Evolutionary conservation across 2,329 filamentous ascomycete species (phyloP), one percentile per base, ranked within the genome.

Genomic region (Ascochyta lentis): DNA sequence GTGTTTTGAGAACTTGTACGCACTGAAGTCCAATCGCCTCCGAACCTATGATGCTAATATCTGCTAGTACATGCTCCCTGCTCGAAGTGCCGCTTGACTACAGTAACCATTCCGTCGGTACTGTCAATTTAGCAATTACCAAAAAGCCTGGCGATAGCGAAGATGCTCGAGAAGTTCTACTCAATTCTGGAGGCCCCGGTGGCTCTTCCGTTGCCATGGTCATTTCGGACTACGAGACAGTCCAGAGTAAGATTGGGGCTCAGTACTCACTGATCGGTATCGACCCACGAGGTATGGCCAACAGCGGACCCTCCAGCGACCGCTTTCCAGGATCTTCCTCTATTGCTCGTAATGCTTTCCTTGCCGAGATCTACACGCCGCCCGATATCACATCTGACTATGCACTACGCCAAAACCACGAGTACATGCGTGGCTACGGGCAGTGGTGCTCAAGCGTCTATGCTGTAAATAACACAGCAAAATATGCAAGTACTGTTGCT

Each of bases 181-280:
- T 61, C 10, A 68, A 65, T 31, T 58, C 63, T 1, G 58, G 64
- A 27, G 60, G 60, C 1, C 74, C 74, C 1, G 73, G 75, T 22
- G 74, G 68, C 9, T 70, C 67, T 3, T 72, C 72, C 10, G 61
- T 75, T 0, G 61, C 60, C 1, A 38, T 57, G 62, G 45, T 62
- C 1, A 35, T 53, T 5, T 9, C 12, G 3, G 48, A 42, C 24
- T 39, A 37, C 8, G 40, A 27, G 22, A 8, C n/a, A 5, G 39
- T 58, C 4, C 26, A 23, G 7, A 35, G 27, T 3, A 57, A 56
- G 35, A 41, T 55, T 13, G 52, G 53, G 22, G 47, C 54, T 7
- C 26, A 61, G 31, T 79, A 74, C 45, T 74, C 78, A 33, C 59
- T 78, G 39, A 60, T 74, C 13, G 63, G 68, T 10, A 69, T 73